Evolutionary conservation across 1,284 basidiomycete species (phyloP), one percentile per base, ranked within the genome.

Genomic region (Peniophora sp.): DNA sequence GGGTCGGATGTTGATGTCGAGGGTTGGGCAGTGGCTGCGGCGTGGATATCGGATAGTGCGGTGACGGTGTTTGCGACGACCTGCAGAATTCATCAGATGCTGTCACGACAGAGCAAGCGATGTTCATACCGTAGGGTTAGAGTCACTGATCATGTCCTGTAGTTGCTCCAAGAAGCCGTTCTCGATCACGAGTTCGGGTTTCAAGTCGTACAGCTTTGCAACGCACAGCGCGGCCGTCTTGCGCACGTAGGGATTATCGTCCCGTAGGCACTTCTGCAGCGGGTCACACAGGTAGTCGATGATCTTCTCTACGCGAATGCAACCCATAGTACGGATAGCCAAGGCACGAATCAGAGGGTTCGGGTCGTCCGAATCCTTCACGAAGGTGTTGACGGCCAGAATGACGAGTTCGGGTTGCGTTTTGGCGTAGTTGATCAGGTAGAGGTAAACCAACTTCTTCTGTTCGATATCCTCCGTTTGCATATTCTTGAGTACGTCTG

Each of bases 401-500:
- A 99, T 98, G 68, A 98, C 96, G 23, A 89, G 79, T 67, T 99
- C 96, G 0, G 97, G 96, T 65, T 99, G 96, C 0, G 96, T 95
- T 67, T 97, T 97, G 48, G 95, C 94, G 62, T 98, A 98, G 73
- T 97, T 97, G 87, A 97, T 97, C 53, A 98, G 84, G 67, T 97
- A 99, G 44, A 98, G 83, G 64, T 99, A 99, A 22, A 98, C 96
- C 44, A 99, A 87, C 68, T 96, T 95, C 78, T 95, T 96, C 68
- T 95, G 92, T 64, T 95, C 93, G 49, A 96, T 78, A 64, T 95
- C 90, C 39, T 94, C 92, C 20, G 92, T 92, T 65, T 93, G 88
- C 92, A 97, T 97, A 70, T 98, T 98, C 79, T 98, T 98, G 64
- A 99, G 85, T 22, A 99, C 96, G 69, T 97, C 93, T 5, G 94